phyloP scores from a whole-genome alignment of 2,329 filamentous ascomycete species.

The Trichophyton equinum region DNA sequence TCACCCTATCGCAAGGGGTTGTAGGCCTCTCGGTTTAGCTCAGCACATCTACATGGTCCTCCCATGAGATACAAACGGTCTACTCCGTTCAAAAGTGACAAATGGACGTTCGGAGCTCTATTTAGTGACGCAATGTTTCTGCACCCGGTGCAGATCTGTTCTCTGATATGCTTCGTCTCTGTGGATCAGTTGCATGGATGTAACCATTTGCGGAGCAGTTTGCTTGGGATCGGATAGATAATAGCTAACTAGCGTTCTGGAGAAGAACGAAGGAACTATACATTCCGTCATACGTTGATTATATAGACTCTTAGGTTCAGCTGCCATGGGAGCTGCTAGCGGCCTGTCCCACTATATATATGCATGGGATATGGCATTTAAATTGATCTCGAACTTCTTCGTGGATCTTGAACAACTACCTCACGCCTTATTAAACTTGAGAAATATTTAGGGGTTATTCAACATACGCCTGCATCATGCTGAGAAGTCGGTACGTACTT shows the following conservation, averaged over 20 bases:
- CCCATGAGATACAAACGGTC: no score
- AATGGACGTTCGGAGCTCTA: no score
- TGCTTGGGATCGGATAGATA: neutral
- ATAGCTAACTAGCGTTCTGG: neutral
- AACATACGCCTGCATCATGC: constrained; percentile 25
- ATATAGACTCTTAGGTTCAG: neutral
- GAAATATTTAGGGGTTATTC: neutral
- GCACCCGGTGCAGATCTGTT: neutral
- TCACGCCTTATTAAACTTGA: neutral
- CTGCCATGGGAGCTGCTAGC: neutral
- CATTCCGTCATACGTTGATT: neutral
- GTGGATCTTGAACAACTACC: neutral
- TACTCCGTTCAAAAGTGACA: no score
- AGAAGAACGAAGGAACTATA: neutral
- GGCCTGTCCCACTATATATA: neutral
- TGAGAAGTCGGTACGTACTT: constrained; percentile 36
- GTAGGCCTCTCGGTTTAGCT: no score
- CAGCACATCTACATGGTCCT: no score
- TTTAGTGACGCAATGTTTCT: neutral
- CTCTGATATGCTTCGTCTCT: neutral
- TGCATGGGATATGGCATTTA: neutral
- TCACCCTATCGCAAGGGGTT: no score
- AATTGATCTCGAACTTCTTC: neutral
- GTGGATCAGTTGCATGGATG: neutral
- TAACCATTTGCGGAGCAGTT: neutral